Evolutionary conservation across 305 asterid species (phyloP), one percentile per base, ranked within the genome.

Genomic region (Solanum hybrid): DNA sequence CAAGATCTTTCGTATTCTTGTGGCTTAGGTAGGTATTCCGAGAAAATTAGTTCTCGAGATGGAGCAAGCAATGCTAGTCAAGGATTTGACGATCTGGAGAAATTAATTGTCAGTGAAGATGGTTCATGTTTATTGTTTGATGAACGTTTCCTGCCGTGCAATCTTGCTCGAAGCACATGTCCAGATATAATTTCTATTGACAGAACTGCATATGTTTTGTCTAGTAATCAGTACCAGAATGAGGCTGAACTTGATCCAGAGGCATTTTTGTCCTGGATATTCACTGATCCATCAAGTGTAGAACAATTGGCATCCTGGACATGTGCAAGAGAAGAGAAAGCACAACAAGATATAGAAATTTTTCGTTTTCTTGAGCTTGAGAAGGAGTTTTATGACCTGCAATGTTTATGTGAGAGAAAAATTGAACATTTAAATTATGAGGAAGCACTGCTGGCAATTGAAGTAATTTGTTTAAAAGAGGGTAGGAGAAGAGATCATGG

Each of bases 241-340:
- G 95, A 92, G 37, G 91, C 80, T 89, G 89, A 91, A 79, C 93
- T 94, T 79, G 99, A 96, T 93, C 92, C 96, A 20, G 98, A 96
- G 93, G 94, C 98, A 79, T 92, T 97, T 87, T 92, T 97, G 90
- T 95, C 98, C 89, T 97, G 99, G 99, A 93, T 97, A 92, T 95
- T 94, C 92, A 89, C 79, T 29, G 98, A 98, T 51, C 93, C 96
- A 81, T 93, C 98, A 32, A 94, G 98, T 94, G 94, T 92, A 86
- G 98, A 96, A 84, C 95, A 95, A 66, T 86, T 95, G 93, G 90
- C 92, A 79, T 92, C 94, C 89, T 97, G 99, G 99, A 91, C 89
- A 38, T 95, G 69, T 72, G 80, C 87, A 66, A 95, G 91, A 92
- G 98, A 94, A 90, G 98, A 96, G 91, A 97, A 94, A 90, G 90